phyloP scores from a whole-genome alignment of 2,329 filamentous ascomycete genomes.

The Neurospora crassa region DNA sequence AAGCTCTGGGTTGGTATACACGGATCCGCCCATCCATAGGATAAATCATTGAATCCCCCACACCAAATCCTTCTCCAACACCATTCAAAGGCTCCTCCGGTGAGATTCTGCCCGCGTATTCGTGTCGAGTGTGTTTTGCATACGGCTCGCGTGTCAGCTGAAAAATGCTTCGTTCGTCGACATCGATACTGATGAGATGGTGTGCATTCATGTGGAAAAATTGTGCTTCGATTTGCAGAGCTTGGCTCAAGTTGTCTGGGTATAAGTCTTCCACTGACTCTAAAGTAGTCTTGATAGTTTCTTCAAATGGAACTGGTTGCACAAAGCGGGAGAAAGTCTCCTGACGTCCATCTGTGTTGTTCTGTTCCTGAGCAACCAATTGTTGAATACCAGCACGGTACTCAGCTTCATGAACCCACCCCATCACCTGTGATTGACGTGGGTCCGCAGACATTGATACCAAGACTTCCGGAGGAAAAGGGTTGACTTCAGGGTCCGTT shows the following conservation, averaged over 20 bases:
- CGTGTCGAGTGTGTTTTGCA: neutral
- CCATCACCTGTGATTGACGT: constrained; percentile 60
- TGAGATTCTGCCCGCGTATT: neutral
- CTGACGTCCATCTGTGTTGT: constrained; percentile 31
- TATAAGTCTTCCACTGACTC: constrained; percentile 85
- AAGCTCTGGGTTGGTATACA: neutral
- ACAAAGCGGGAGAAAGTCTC: constrained; percentile 60
- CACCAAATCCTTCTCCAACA: neutral
- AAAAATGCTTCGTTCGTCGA: constrained; percentile 54
- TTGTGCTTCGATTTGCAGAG: constrained; percentile 30
- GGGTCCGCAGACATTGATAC: constrained; percentile 83
- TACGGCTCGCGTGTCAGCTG: constrained; percentile 11
- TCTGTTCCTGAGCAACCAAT: constrained; percentile 56
- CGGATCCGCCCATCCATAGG: constrained; percentile 16
- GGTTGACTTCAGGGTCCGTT: constrained; percentile 54
- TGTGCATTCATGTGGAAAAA: constrained; percentile 21
- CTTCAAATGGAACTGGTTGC: constrained; percentile 39
- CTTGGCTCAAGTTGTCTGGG: constrained; percentile 51
- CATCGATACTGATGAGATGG: constrained; percentile 40
- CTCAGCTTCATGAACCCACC: constrained; percentile 90
- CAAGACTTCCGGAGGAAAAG: constrained; percentile 72
- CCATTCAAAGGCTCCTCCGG: neutral
- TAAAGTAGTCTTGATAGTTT: constrained; percentile 62
- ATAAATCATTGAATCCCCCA: neutral
- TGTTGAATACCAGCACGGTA: constrained; percentile 55